Percentiles rank a stretch among this genome's conserved stretches.
Conservation (phyloP, 169 alveolate species). For the Plasmodium falciparum region DNA sequence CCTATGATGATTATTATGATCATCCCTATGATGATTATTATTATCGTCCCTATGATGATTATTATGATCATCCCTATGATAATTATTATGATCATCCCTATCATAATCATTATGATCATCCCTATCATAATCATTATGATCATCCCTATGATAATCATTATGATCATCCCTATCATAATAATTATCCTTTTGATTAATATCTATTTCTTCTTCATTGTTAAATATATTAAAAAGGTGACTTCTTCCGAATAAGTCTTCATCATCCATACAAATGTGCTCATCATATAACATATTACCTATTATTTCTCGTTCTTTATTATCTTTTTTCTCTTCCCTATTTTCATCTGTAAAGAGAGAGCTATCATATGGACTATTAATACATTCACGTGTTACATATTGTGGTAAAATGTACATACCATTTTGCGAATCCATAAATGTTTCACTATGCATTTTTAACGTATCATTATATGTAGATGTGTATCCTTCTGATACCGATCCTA, state of each 20-base stretch:
- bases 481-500: too few species aligned
- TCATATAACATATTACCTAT: not conserved
- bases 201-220: not conserved
- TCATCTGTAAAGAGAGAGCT: too few species aligned
- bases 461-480: too few species aligned
- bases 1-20: too few species aligned
- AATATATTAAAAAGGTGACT: not conserved
- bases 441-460: too few species aligned
- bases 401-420: too few species aligned
- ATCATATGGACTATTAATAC: too few species aligned
- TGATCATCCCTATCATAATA: not conserved
- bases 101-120: not conserved
- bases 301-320: not conserved
- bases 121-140: not conserved
- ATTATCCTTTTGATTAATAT: not conserved
- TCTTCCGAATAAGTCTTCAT: not conserved
- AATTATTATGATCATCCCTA: not conserved
- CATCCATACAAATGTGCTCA: not conserved
- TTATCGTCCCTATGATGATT: too few species aligned
- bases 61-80: not conserved
- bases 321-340: not conserved
- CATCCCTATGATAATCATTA: not conserved
- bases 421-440: too few species aligned
- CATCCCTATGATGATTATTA: too few species aligned
- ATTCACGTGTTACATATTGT: too few species aligned